Evolutionary conservation across 306 rosid genomes (phyloP), one percentile per base, ranked within the genome.

Genomic region (Quercus variabilis): DNA sequence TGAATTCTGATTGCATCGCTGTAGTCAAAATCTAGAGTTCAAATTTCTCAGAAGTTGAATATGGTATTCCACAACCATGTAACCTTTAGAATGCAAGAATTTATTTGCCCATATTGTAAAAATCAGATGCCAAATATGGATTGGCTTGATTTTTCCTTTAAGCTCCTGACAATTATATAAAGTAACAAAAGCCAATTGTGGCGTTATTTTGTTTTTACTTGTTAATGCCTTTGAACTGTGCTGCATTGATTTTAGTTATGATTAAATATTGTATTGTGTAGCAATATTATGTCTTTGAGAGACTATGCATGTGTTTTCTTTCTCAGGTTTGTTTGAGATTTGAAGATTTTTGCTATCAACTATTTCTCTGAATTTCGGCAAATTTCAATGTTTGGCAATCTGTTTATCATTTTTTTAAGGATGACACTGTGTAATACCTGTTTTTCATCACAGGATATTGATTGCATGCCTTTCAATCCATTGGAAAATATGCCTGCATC

Each of bases 391-490:
- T 21, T 26, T 54, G 30, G 54, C 26, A 4, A 26, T 63, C 46
- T 28, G 13, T 59, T 4, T 73, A 25, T 35, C n/a, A 1, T 52
- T 56, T 76, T 76, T 69, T 23, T 10, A 59, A 41, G 35, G 68
- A 75, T 82, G 58, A 76, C 67, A 76, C 62, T n/a, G 76, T 80
- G 64, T 80, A 74, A 74, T 81, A 33, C 60, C 26, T 81, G 70
- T 74, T 49, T 71, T 26, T 41, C 60, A 52, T 86, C 70, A 59
- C 96, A 95, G 99, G 99, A 95, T 89, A 85, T 91, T 78, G 93
- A 95, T 76, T 95, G 99, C 89, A 93, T 92, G 97, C 99, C 99
- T 80, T 71, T 86, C 80, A 84, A 89, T 88, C 96, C 96, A 59
- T 65, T 79, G 69, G 98, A 95, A 81, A 95, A 83, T 84, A 74